Conservation (phyloP, 306 rosid genomes). For the Dalbergia oliveri region DNA sequence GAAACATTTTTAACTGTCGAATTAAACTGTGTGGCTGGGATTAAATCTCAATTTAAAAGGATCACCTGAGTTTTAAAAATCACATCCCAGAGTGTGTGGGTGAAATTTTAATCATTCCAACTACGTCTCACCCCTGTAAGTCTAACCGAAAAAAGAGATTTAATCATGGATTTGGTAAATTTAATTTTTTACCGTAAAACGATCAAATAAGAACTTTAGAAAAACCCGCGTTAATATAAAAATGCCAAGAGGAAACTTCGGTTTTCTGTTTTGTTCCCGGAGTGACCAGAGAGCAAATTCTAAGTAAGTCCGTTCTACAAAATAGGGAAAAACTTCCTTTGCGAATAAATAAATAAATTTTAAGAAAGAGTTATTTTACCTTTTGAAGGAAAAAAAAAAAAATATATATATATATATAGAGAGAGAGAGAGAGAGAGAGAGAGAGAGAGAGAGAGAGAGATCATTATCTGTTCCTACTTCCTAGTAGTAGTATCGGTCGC, state of each 20-base stretch:
- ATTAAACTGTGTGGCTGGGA: no score
- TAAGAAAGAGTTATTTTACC: neutral
- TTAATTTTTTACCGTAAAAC: neutral
- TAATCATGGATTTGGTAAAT: neutral
- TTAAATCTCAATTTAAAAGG: no score
- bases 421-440: no score
- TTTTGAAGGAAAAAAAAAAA: no score
- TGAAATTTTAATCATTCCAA: neutral
- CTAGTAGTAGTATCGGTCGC: slow-evolving; percentile 18
- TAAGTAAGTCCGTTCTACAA: neutral
- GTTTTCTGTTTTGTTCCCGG: neutral
- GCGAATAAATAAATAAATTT: neutral
- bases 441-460: no score
- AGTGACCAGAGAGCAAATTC: neutral
- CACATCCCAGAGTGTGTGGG: no score
- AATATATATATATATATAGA: no score
- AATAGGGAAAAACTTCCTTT: neutral
- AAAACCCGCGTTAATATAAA: no score
- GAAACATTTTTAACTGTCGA: no score
- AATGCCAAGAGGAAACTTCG: neutral
- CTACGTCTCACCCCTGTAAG: neutral
- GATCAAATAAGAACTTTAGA: no score
- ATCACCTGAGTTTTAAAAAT: no score
- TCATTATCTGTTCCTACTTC: no score
- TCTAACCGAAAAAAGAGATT: neutral